Evolutionary conservation across 1,139 yeast genomes (phyloP).

Genomic region (Suhomyces ambrosiae): DNA sequence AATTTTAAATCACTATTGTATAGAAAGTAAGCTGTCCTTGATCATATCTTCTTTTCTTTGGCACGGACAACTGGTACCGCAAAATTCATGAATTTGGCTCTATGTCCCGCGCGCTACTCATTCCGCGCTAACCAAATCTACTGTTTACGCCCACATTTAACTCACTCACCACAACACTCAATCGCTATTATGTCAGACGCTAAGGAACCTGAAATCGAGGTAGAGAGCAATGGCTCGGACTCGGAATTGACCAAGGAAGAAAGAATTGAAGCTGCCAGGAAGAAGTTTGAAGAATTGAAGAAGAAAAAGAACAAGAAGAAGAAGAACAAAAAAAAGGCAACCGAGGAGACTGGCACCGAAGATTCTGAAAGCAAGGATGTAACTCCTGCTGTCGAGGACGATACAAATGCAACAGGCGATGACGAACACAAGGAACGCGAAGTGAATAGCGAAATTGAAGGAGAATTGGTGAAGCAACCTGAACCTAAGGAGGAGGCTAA

Average conservation of each 20-base stretch:
- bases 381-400: conserved; percentile 8
- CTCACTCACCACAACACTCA: background rate
- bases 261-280: conserved; percentile 64
- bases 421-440: background rate
- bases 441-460: conserved; percentile 2
- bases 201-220: conserved; percentile 11
- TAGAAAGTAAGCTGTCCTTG: too few relatives aligned
- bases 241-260: conserved; percentile 50
- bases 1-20: too few relatives aligned
- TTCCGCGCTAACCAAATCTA: background rate
- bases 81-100: too few relatives aligned
- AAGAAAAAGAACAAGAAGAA: conserved; percentile 53
- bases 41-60: too few relatives aligned
- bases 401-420: too few relatives aligned
- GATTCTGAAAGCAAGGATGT: conserved; percentile 13
- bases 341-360: conserved; percentile 11
- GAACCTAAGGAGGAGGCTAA: conserved; percentile 1
- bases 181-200: conserved; percentile 11
- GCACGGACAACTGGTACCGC: too few relatives aligned
- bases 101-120: background rate
- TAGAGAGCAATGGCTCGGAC: conserved; percentile 9
- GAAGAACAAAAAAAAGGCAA: conserved; percentile 17
- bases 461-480: conserved; percentile 1
- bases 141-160: background rate
- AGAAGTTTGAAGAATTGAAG: conserved; percentile 64